Evolutionary conservation across 768 basidiomycete genomes (phyloP), one percentile per base, ranked within the genome.

Genomic region (Trametes punicea): DNA sequence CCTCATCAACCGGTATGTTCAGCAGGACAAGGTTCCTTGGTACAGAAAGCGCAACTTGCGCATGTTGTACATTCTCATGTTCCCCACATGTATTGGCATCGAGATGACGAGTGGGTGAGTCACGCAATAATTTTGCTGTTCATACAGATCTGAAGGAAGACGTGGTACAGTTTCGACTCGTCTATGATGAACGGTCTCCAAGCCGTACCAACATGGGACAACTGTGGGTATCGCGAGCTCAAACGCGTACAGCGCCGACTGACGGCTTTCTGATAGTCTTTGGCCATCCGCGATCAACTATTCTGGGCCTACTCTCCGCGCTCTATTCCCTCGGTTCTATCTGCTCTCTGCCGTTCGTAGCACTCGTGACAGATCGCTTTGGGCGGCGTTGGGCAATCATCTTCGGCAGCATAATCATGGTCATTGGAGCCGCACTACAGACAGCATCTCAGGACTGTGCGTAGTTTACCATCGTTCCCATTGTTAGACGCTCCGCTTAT

Each of bases 181-280:
- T 81, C 81, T 4, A 84, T 84, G 81, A 73, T 84, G 64, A 84
- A 82, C 62, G 82, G 81, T 33, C 63, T 85, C 38, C 83, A 85
- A 66, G 80, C 81, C 0, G 81, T 84, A 3, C 67, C 75, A 20
- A 78, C 81, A 0, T 85, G 81, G 81, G 73, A 79, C 59, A 69
- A 68, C 4, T 84, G 83, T 84, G 42, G 59, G 76, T n/a, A 36
- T 46, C 10, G n/a, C n/a, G 41, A 7, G 18, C 18, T 30, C 23
- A 15, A 13, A 31, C 11, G 16, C 20, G 3, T 4, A 3, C 1
- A 25, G 15, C 18, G 11, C 20, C 21, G 4, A 18, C 26, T 11
- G 16, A 8, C 9, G 23, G 6, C 27, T 30, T 42, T 25, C 18
- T 4, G 16, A 25, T 33, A 85, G 83, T 80, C 67, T 85, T 78